Evolutionary conservation across 2,329 filamentous ascomycete species (phyloP).

Genomic region (Aspergillus chevalieri): DNA sequence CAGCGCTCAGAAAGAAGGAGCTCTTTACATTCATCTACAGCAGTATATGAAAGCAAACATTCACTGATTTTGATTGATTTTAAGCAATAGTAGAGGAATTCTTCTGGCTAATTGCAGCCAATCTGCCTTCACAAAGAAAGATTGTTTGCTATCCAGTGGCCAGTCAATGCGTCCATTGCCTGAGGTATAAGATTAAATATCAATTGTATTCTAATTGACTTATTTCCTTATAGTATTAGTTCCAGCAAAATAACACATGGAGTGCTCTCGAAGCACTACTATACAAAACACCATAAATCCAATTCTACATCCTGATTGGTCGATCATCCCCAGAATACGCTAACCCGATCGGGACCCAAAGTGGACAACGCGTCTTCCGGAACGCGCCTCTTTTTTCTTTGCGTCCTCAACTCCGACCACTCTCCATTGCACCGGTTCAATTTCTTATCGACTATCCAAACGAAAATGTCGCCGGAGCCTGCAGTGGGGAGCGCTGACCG

Average conservation of each 20-base stretch:
- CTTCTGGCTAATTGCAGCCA: background rate
- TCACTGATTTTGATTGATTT: background rate
- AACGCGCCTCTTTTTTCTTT: slow-evolving; percentile 17
- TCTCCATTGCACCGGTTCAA: background rate
- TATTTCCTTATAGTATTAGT: too few relatives aligned
- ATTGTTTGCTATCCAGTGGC: background rate
- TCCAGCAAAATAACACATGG: background rate
- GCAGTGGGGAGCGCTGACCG: slow-evolving; percentile 11
- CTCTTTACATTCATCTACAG: background rate
- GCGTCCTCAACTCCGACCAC: background rate
- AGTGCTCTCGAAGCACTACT: too few relatives aligned
- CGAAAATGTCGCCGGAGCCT: slow-evolving; percentile 14
- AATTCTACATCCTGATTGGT: slow-evolving; percentile 12
- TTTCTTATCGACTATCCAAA: background rate
- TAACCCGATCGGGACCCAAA: slow-evolving; percentile 24
- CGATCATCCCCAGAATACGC: slow-evolving; percentile 1
- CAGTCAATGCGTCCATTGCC: background rate
- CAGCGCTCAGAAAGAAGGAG: background rate
- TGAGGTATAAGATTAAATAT: background rate
- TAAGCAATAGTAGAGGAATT: background rate
- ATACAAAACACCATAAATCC: background rate
- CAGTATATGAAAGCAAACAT: background rate
- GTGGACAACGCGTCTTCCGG: slow-evolving; percentile 26
- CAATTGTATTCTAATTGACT: background rate
- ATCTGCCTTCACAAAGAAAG: slow-evolving; percentile 1